Evolutionary conservation across 768 basidiomycete genomes (phyloP).

Genomic region (Cystobasidium onofrii): DNA sequence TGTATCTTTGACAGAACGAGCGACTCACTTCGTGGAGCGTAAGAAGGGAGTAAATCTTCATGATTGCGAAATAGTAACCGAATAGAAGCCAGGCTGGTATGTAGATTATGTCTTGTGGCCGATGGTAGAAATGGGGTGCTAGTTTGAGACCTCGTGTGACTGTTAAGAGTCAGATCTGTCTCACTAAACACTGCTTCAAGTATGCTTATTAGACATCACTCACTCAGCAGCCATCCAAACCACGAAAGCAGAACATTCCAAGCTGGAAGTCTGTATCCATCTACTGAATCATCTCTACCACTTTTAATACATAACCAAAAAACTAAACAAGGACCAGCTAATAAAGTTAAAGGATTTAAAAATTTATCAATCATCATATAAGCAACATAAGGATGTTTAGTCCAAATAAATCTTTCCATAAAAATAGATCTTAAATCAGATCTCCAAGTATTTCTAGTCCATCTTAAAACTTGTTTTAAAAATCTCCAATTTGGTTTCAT

Average conservation of each 20-base stretch:
- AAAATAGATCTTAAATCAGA: constrained; percentile 80
- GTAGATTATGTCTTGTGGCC: constrained; percentile 66
- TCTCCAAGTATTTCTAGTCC: constrained; percentile 92
- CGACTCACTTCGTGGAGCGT: constrained; percentile 84
- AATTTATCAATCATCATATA: constrained; percentile 73
- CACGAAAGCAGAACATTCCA: constrained; percentile 46
- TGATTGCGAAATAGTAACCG: constrained; percentile 87
- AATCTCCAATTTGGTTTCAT: constrained; percentile 98
- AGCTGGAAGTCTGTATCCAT: constrained; percentile 34
- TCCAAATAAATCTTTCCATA: constrained; percentile 81
- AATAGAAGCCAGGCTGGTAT: constrained; percentile 82
- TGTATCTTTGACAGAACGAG: too few relatives aligned
- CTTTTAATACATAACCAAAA: constrained; percentile 49
- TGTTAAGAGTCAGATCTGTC: constrained; percentile 25
- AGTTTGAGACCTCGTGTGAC: constrained; percentile 55
- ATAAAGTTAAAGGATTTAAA: constrained; percentile 75
- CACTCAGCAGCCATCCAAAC: constrained; percentile 46
- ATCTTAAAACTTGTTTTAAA: constrained; percentile 82
- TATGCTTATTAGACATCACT: too few relatives aligned
- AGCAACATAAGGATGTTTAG: constrained; percentile 69
- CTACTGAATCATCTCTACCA: background rate
- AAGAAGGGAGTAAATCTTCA: constrained; percentile 85
- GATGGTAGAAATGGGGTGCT: constrained; percentile 68
- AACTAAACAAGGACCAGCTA: constrained; percentile 74
- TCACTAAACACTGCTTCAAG: too few relatives aligned